Evolutionary conservation across 805 yeast genomes (phyloP).

Genomic region (Wickerhamomyces alni): DNA sequence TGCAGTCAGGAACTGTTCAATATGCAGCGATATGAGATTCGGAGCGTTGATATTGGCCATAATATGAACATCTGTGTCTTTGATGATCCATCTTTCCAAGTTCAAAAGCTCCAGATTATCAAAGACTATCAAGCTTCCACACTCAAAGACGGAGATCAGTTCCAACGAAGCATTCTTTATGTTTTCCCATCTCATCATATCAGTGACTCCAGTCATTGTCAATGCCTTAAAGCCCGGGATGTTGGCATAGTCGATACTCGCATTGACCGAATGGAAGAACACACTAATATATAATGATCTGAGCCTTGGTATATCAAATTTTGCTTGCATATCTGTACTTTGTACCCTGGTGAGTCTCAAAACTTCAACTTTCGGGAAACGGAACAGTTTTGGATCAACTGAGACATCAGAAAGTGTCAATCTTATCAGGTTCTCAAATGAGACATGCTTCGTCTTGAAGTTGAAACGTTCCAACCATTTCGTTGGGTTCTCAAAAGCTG

Average conservation of each 20-base stretch:
- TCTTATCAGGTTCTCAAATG: constrained; percentile 8
- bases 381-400: constrained; percentile 5
- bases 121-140: constrained; percentile 4
- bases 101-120: constrained; percentile 2
- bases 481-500: neutral
- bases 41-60: constrained; percentile 8
- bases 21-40: constrained; percentile 4
- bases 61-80: constrained; percentile 8
- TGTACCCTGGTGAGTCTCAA: constrained; percentile 6
- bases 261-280: constrained; percentile 4
- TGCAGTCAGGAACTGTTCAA: constrained; percentile 14
- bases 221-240: constrained; percentile 1
- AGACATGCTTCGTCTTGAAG: constrained; percentile 1
- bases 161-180: constrained; percentile 6
- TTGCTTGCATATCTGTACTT: neutral
- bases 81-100: constrained; percentile 3
- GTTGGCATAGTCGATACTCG: constrained; percentile 7
- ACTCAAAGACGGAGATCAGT: constrained; percentile 3
- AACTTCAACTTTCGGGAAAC: constrained; percentile 6
- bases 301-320: constrained; percentile 6
- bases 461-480: constrained; percentile 7
- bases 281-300: constrained; percentile 2
- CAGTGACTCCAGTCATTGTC: constrained; percentile 4
- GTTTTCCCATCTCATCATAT: constrained; percentile 8
- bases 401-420: constrained; percentile 3